Evolutionary conservation across 176 grass and related monocot genomes (phyloP).

Genomic region (Melocanna baccifera): DNA sequence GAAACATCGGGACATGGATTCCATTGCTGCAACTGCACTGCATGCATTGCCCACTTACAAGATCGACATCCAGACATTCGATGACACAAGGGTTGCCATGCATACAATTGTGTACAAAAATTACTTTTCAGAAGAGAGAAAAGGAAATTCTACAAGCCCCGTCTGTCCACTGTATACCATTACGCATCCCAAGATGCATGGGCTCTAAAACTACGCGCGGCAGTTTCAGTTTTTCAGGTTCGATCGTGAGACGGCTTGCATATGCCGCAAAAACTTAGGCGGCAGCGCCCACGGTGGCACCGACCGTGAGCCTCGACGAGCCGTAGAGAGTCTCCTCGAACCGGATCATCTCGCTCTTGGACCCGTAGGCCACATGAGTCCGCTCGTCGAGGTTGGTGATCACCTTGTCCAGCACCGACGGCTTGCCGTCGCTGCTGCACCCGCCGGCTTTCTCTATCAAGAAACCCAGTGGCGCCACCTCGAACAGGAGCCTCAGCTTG

Average conservation of each 20-base stretch:
- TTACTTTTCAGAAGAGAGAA: constrained; percentile 6
- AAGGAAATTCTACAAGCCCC: constrained; percentile 8
- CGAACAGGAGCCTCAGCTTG: constrained; percentile 93
- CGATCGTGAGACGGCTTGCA: not conserved
- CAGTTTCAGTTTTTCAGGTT: not conserved
- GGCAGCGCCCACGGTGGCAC: constrained; percentile 52
- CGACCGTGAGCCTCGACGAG: constrained; percentile 62
- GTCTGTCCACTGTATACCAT: not conserved
- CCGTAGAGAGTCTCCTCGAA: constrained; percentile 94
- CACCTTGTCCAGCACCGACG: constrained; percentile 83
- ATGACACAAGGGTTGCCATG: constrained; percentile 19
- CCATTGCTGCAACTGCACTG: not conserved
- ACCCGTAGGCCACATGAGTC: constrained; percentile 89
- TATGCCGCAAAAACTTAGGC: constrained; percentile 19
- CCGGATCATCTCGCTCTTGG: constrained; percentile 96
- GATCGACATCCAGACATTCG: constrained; percentile 7
- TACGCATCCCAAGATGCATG: constrained; percentile 4
- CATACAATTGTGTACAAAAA: not conserved
- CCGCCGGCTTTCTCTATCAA: constrained; percentile 96
- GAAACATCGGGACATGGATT: constrained; percentile 27
- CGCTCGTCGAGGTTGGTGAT: constrained; percentile 70
- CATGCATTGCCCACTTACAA: not conserved
- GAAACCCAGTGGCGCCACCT: constrained; percentile 85
- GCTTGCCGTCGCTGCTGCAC: constrained; percentile 84
- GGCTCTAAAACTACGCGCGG: not conserved